Percentiles rank a stretch among this genome's conserved stretches.
These are phyloP conservation scores for Termitomyces sp. DNA, from an alignment of 768 basidiomycete genomes.

Conservation along the genomic window DNA sequence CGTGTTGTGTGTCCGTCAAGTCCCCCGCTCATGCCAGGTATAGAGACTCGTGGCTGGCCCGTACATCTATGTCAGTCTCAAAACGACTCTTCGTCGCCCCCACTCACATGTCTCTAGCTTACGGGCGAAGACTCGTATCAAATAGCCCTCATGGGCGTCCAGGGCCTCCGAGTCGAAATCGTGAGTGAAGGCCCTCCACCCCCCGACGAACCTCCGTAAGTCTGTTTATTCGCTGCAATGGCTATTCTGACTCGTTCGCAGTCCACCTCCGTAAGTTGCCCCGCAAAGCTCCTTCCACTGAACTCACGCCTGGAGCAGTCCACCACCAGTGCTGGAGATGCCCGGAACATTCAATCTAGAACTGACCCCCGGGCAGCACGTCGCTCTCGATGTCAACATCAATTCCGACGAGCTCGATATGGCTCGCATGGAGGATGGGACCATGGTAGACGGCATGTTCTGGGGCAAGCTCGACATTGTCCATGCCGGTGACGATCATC, in stretches of 20 bases:
- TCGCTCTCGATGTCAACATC: constrained; percentile 76
- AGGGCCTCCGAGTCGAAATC: constrained; percentile 81
- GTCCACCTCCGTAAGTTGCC: constrained; percentile 41
- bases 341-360: constrained; percentile 81
- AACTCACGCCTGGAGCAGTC: constrained; percentile 24
- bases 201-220: constrained; percentile 79
- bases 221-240: constrained; percentile 18
- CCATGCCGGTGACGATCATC: constrained; percentile 71
- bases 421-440: constrained; percentile 89
- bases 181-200: constrained; percentile 83
- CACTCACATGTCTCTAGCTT: constrained; percentile 36
- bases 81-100: constrained; percentile 5
- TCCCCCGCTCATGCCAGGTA: neutral
- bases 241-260: constrained; percentile 17
- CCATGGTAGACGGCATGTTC: constrained; percentile 77
- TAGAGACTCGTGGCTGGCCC: constrained; percentile 78
- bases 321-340: constrained; percentile 80
- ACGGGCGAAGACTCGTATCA: constrained; percentile 85
- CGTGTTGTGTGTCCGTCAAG: neutral
- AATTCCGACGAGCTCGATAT: constrained; percentile 83
- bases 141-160: constrained; percentile 80
- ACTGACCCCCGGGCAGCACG: constrained; percentile 70
- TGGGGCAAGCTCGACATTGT: constrained; percentile 87
- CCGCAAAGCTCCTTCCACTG: neutral
- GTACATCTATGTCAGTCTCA: constrained; percentile 68